phyloP scores from a whole-genome alignment of 2,329 filamentous ascomycete genomes.

The Scedosporium aurantiacum region DNA sequence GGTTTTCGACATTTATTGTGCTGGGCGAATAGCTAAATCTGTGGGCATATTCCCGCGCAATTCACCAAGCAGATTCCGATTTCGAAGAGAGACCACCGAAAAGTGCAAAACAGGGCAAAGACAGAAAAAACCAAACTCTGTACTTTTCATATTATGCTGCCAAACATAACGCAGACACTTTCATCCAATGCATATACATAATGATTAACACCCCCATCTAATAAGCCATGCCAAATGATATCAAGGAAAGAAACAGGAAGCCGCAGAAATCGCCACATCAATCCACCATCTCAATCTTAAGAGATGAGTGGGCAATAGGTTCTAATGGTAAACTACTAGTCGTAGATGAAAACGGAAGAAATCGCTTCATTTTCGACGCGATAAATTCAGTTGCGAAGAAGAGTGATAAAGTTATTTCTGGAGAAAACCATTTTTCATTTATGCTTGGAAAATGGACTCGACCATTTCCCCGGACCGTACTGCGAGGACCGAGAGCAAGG shows the following conservation, averaged over 20 bases:
- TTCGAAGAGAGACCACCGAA: not conserved
- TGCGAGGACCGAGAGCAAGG: slow-evolving; percentile 66
- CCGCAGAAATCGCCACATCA: slow-evolving; percentile 2
- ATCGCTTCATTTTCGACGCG: not conserved
- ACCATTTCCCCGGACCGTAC: slow-evolving; percentile 70
- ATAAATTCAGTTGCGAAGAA: no score
- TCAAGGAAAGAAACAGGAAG: slow-evolving; percentile 3
- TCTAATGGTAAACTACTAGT: no score
- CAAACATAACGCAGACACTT: not conserved
- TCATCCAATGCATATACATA: not conserved
- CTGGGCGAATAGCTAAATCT: no score
- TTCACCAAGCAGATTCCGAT: no score
- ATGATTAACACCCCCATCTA: not conserved
- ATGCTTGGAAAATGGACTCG: slow-evolving; percentile 51
- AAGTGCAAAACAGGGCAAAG: not conserved
- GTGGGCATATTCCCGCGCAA: no score
- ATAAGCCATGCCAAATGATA: slow-evolving; percentile 1
- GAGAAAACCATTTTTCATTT: not conserved
- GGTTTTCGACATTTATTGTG: no score
- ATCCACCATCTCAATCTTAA: not conserved
- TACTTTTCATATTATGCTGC: no score
- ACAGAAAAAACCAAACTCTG: not conserved
- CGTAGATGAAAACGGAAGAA: no score
- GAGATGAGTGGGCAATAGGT: not conserved
- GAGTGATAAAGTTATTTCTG: no score